These are phyloP conservation scores for Trichoderma simmonsii DNA, from an alignment of 2,329 filamentous ascomycete species.

Conservation along the genomic window DNA sequence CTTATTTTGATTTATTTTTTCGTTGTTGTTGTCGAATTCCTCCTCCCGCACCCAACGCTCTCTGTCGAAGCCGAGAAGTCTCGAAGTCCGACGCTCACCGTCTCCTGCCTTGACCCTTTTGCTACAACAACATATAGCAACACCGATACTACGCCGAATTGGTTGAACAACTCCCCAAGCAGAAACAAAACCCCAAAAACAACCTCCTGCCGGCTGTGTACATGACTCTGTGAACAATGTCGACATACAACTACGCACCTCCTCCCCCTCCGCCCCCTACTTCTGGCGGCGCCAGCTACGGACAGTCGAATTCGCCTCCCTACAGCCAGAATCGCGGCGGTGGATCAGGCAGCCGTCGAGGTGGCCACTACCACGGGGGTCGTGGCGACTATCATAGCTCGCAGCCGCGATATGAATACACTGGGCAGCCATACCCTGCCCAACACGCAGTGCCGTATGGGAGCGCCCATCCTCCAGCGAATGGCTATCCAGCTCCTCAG, in stretches of 20 bases:
- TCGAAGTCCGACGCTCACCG: conserved; percentile 11
- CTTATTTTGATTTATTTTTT: neutral
- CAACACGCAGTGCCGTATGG: conserved; percentile 32
- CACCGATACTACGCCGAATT: neutral
- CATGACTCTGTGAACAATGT: conserved; percentile 35
- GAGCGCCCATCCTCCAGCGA: conserved; percentile 36
- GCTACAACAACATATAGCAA: neutral
- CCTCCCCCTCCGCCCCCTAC: conserved; percentile 46
- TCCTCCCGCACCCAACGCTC: neutral
- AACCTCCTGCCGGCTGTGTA: neutral
- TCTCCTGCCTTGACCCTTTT: neutral
- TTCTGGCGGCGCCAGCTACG: conserved; percentile 36
- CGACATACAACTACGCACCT: conserved; percentile 53
- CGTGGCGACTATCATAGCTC: conserved; percentile 43
- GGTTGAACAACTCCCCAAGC: neutral
- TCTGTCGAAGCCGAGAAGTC: conserved; percentile 14
- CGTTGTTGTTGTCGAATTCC: neutral
- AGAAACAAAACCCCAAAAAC: neutral
- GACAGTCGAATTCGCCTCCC: conserved; percentile 37
- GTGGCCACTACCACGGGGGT: conserved; percentile 37
- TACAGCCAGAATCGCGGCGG: conserved; percentile 38
- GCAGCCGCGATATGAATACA: conserved; percentile 44
- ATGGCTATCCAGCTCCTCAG: conserved; percentile 37
- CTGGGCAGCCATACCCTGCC: conserved; percentile 36
- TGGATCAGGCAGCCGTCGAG: conserved; percentile 38